These are phyloP conservation scores for Pythium rishiriense DNA, from an alignment of 352 stramenopile genomes.

Conservation along the genomic window DNA sequence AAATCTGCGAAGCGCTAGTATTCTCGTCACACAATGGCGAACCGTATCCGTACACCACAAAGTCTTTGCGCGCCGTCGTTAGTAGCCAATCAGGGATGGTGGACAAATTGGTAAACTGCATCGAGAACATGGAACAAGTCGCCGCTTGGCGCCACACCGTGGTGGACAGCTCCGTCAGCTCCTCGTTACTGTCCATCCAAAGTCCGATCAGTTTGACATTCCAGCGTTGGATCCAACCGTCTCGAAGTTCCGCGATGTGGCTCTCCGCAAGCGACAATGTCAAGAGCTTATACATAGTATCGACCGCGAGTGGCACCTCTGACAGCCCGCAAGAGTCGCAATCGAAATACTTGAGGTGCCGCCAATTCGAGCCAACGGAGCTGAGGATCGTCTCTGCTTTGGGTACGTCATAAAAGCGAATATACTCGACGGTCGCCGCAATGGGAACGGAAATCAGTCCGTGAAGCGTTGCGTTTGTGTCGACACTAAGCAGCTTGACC, in stretches of 20 bases:
- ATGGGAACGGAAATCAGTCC: constrained; percentile 1
- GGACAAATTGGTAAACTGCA: constrained; percentile 18
- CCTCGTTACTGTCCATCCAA: constrained; percentile 15
- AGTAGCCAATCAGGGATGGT: constrained; percentile 3
- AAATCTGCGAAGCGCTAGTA: neutral
- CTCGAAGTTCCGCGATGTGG: neutral
- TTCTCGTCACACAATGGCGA: constrained; percentile 23
- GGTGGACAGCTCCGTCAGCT: constrained; percentile 7
- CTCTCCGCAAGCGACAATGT: constrained; percentile 6
- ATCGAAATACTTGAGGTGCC: constrained; percentile 18
- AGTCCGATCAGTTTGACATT: constrained; percentile 1
- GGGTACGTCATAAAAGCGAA: constrained; percentile 10
- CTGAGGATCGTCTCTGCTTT: constrained; percentile 6
- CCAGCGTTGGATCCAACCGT: constrained; percentile 9
- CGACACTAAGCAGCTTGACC: constrained; percentile 9
- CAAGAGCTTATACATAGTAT: constrained; percentile 11
- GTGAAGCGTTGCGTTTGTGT: constrained; percentile 6
- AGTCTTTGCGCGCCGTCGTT: neutral
- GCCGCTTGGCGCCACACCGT: constrained; percentile 16
- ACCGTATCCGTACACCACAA: constrained; percentile 16
- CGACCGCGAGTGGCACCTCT: constrained; percentile 7
- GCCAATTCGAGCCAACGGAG: constrained; percentile 13
- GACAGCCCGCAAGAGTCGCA: constrained; percentile 10
- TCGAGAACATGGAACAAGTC: constrained; percentile 10
- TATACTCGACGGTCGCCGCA: constrained; percentile 9